Percentiles rank a stretch among this genome's conserved stretches.
Evolutionary conservation across 108 stramenopile species (phyloP).

Genomic region (Skeletonema potamos): DNA sequence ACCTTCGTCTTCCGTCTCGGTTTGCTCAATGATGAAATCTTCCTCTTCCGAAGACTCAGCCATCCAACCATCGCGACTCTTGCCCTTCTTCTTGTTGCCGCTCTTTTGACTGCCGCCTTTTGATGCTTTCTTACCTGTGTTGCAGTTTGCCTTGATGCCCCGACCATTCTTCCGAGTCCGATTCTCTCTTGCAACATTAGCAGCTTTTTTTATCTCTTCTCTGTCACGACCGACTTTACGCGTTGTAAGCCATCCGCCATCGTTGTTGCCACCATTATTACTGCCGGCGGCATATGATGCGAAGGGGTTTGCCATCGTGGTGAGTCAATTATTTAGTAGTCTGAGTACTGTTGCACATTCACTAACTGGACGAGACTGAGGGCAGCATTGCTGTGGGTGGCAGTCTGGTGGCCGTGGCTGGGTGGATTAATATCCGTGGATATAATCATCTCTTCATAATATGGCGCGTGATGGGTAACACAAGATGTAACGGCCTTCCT

Average conservation of each 20-base stretch:
- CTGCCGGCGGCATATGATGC: slow-evolving; percentile 33
- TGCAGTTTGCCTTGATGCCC: background rate
- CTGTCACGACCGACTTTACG: slow-evolving; percentile 70
- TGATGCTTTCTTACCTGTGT: background rate
- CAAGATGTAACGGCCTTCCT: too few species aligned
- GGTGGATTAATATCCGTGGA: too few species aligned
- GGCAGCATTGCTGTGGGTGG: background rate
- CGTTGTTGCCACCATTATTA: background rate
- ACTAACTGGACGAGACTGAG: too few species aligned
- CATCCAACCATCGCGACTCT: slow-evolving; percentile 9
- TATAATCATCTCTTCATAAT: too few species aligned
- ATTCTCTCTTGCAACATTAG: slow-evolving; percentile 17
- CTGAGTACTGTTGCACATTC: too few species aligned
- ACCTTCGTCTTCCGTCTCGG: slow-evolving; percentile 24
- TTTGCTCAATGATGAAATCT: slow-evolving; percentile 28
- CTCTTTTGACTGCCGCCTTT: slow-evolving; percentile 3
- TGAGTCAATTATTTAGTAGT: background rate
- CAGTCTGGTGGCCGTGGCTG: too few species aligned
- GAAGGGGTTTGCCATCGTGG: slow-evolving; percentile 32
- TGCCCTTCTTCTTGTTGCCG: slow-evolving; percentile 6
- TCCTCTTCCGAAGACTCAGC: slow-evolving; percentile 35
- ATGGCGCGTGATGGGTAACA: too few species aligned
- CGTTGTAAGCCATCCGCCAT: slow-evolving; percentile 62
- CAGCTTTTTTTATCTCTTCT: slow-evolving; percentile 41
- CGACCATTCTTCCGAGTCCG: background rate